Conservation (phyloP, 1,139 yeast species). For the Debaryomyces singareniensis region DNA sequence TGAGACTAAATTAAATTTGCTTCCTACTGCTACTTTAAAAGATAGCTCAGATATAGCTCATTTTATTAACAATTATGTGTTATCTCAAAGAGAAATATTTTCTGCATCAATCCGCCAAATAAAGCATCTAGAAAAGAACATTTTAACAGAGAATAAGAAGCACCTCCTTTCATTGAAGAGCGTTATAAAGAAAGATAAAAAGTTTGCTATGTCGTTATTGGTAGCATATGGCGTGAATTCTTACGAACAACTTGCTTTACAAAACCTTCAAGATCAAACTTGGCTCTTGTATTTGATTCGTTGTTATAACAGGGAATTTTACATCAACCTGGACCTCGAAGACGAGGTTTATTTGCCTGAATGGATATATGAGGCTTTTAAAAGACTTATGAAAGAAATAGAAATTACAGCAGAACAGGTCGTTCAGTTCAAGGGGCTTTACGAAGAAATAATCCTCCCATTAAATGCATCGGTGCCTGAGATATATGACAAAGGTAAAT, state of each 20-base stretch:
- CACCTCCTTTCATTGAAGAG: slow-evolving; percentile 45
- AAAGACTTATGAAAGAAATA: slow-evolving; percentile 28
- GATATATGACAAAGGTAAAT: slow-evolving; percentile 51
- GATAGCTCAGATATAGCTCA: slow-evolving; percentile 9
- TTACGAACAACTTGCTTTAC: slow-evolving; percentile 44
- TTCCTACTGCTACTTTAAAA: slow-evolving; percentile 3
- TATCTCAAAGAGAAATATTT: slow-evolving; percentile 44
- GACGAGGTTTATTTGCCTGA: slow-evolving; percentile 39
- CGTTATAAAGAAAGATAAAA: slow-evolving; percentile 48
- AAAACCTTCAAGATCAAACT: slow-evolving; percentile 50
- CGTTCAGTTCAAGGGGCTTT: slow-evolving; percentile 46
- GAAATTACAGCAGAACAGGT: slow-evolving; percentile 46
- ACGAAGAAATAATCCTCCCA: slow-evolving; percentile 50
- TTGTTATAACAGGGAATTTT: slow-evolving; percentile 41
- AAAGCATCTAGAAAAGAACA: slow-evolving; percentile 44
- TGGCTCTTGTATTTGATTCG: slow-evolving; percentile 61
- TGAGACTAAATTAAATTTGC: slow-evolving; percentile 27
- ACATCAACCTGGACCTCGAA: slow-evolving; percentile 16
- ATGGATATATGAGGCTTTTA: slow-evolving; percentile 45
- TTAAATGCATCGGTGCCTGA: slow-evolving; percentile 54
- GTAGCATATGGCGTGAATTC: slow-evolving; percentile 51
- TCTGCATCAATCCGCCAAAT: slow-evolving; percentile 40
- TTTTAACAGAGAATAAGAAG: slow-evolving; percentile 39
- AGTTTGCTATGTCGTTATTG: slow-evolving; percentile 50
- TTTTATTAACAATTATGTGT: slow-evolving; percentile 29